A percentile compares a stretch with the other conserved stretches of the same genome.
These are phyloP conservation scores for Heliamphora ciliata DNA, from an alignment of 179 eudicot species.

Conservation along the genomic window DNA sequence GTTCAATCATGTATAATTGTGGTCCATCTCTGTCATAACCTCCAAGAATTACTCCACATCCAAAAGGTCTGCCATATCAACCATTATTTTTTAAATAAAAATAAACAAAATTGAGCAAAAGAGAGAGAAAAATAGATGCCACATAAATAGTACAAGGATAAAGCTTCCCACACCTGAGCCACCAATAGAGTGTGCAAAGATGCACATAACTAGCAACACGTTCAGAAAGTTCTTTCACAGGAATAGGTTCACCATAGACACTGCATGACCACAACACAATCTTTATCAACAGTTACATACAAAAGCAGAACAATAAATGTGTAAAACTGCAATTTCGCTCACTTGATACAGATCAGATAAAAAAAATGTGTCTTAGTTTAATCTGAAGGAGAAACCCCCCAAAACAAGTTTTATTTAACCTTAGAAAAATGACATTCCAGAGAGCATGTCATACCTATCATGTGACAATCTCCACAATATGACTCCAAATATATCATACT, in stretches of 20 bases:
- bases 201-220: slow-evolving; percentile 98
- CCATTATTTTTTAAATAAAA: neutral
- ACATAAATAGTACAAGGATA: slow-evolving; percentile 2
- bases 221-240: slow-evolving; percentile 82
- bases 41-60: slow-evolving; percentile 87
- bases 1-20: slow-evolving; percentile 88
- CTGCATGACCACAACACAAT: slow-evolving; percentile 32
- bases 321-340: neutral
- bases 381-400: neutral
- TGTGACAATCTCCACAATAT: too few species aligned
- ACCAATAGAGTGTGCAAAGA: slow-evolving; percentile 93
- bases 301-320: neutral
- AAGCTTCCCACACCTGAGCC: slow-evolving; percentile 66
- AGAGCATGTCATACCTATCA: too few species aligned
- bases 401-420: neutral
- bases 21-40: slow-evolving; percentile 99
- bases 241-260: slow-evolving; percentile 79
- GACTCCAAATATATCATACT: too few species aligned
- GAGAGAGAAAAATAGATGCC: neutral
- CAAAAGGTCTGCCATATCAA: slow-evolving; percentile 61
- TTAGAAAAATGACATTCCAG: too few species aligned
- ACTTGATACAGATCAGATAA: neutral
- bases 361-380: neutral
- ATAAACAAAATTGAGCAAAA: neutral
- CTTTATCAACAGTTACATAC: neutral